Conservation (phyloP, 345 rosid genomes). For the Cardiospermum halicacabum region DNA sequence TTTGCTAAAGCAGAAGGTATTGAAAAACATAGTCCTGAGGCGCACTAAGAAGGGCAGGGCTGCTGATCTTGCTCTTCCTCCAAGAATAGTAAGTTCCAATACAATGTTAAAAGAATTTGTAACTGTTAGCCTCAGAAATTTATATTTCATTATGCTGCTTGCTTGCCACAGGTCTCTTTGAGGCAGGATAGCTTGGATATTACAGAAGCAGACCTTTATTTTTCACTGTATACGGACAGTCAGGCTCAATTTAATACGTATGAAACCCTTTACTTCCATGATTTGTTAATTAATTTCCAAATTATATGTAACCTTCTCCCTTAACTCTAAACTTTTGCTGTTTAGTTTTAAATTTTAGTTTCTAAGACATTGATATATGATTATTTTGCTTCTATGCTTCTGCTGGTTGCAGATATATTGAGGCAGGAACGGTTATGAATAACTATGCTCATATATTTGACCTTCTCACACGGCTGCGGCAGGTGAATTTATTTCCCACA, state of each 20-base stretch:
- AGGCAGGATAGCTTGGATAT: slow-evolving; percentile 84
- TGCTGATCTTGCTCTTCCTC: slow-evolving; percentile 98
- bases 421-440: slow-evolving; percentile 84
- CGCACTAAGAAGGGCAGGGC: slow-evolving; percentile 96
- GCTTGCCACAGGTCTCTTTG: slow-evolving; percentile 50
- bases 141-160: neutral
- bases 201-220: slow-evolving; percentile 82
- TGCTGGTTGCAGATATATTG: slow-evolving; percentile 58
- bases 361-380: neutral
- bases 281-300: neutral
- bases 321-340: neutral
- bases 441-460: slow-evolving; percentile 97
- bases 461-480: slow-evolving; percentile 93
- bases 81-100: slow-evolving; percentile 60
- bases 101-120: neutral
- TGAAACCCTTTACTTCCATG: slow-evolving; percentile 18
- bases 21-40: slow-evolving; percentile 64
- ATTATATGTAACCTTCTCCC: neutral
- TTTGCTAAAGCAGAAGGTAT: slow-evolving; percentile 77
- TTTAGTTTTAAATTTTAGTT: neutral
- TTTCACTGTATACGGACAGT: slow-evolving; percentile 77
- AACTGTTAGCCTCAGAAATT: slow-evolving; percentile 7
- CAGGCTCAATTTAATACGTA: slow-evolving; percentile 91
- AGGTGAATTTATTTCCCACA: slow-evolving; percentile 38
- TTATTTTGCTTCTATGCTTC: neutral